A percentile compares a stretch with the other conserved stretches of the same genome.
Conservation (phyloP, 352 stramenopile genomes). For the Phytophthora vignae region DNA sequence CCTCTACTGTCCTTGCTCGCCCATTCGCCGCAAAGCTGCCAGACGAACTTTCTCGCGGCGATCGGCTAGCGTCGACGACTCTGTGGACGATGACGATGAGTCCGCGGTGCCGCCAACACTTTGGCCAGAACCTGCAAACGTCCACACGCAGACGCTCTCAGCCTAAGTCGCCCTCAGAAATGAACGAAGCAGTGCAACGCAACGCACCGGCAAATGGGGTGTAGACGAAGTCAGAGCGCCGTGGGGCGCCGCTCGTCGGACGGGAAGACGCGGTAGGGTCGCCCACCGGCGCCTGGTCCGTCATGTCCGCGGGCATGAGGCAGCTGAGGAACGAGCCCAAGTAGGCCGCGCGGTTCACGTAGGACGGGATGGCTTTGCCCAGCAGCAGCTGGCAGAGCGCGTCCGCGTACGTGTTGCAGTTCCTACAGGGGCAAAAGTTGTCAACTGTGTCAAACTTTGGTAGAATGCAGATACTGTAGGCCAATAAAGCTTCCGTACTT, state of each 20-base stretch:
- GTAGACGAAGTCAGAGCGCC: slow-evolving; percentile 58
- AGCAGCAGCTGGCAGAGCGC: slow-evolving; percentile 86
- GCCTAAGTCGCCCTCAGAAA: neutral
- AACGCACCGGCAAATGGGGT: slow-evolving; percentile 67
- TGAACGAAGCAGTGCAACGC: neutral
- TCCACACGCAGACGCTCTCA: neutral
- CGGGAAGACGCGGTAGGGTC: slow-evolving; percentile 34
- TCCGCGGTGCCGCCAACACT: slow-evolving; percentile 33
- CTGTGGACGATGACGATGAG: slow-evolving; percentile 28
- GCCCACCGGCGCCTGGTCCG: slow-evolving; percentile 70
- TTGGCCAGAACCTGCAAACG: slow-evolving; percentile 53
- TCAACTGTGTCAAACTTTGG: neutral
- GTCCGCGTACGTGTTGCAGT: slow-evolving; percentile 96
- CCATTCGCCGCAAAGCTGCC: slow-evolving; percentile 66
- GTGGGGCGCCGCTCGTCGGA: slow-evolving; percentile 22
- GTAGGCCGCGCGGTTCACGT: slow-evolving; percentile 95
- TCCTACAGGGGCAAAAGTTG: slow-evolving; percentile 42
- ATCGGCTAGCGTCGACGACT: slow-evolving; percentile 48
- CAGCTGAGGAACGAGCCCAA: slow-evolving; percentile 91
- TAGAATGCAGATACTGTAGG: neutral
- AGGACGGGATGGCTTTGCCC: slow-evolving; percentile 80
- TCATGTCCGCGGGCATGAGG: slow-evolving; percentile 66
- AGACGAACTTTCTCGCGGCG: slow-evolving; percentile 73
- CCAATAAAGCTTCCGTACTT: slow-evolving; percentile 49
- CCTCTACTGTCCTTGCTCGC: slow-evolving; percentile 31